phyloP scores from a whole-genome alignment of 495 filamentous ascomycete genomes.

The Talaromyces stipitatus region DNA sequence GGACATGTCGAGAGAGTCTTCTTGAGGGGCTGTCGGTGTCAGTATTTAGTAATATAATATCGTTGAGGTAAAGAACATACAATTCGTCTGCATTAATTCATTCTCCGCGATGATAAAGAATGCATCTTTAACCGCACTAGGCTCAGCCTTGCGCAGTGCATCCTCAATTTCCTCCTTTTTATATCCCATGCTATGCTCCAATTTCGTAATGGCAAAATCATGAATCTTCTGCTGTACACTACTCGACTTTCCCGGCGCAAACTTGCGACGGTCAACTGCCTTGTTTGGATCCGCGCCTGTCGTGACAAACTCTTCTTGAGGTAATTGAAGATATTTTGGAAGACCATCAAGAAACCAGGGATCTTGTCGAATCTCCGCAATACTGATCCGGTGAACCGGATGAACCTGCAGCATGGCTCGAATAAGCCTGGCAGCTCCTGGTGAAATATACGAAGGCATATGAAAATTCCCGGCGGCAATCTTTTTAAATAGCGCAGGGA shows the following conservation, averaged over 20 bases:
- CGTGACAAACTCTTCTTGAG: conserved; percentile 88
- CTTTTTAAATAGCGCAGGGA: conserved; percentile 78
- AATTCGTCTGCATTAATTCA: conserved; percentile 91
- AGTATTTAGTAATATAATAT: conserved; percentile 7
- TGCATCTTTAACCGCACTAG: conserved; percentile 96
- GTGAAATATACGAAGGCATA: conserved; percentile 78
- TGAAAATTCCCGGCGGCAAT: conserved; percentile 85
- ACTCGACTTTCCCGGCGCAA: conserved; percentile 68
- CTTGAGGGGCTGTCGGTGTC: conserved; percentile 28
- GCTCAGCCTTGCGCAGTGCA: conserved; percentile 81
- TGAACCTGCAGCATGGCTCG: conserved; percentile 92
- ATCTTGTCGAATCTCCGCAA: conserved; percentile 87
- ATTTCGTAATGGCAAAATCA: conserved; percentile 83
- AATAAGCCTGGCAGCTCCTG: conserved; percentile 79
- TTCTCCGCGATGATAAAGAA: conserved; percentile 98
- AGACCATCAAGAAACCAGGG: conserved; percentile 90
- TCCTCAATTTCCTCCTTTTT: conserved; percentile 91
- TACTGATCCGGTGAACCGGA: conserved; percentile 85
- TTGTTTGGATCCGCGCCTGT: conserved; percentile 88
- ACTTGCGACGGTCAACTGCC: conserved; percentile 70
- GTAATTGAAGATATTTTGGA: conserved; percentile 75
- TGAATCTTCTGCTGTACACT: conserved; percentile 84
- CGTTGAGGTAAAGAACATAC: conserved; percentile 38
- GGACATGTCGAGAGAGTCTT: conserved; percentile 29
- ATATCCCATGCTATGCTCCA: conserved; percentile 97